These are phyloP conservation scores for Glycine tomentella DNA, from an alignment of 306 rosid species.

Conservation along the genomic window DNA sequence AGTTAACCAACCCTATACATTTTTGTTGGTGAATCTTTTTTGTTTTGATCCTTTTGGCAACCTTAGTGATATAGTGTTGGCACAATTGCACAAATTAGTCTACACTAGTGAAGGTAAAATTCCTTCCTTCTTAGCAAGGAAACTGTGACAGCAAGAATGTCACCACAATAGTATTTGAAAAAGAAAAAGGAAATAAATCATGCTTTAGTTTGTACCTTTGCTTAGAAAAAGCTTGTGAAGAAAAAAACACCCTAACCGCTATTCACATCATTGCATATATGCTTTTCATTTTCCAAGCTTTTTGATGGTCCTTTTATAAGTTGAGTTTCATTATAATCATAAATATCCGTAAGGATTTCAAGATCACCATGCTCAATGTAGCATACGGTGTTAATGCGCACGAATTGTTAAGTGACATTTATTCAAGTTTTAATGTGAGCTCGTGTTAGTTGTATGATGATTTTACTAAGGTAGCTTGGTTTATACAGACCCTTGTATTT, in stretches of 20 bases:
- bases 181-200: background rate
- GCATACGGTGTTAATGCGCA: slow-evolving; percentile 5
- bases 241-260: background rate
- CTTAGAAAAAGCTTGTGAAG: background rate
- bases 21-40: slow-evolving; percentile 37
- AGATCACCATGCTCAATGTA: background rate
- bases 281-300: background rate
- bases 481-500: background rate
- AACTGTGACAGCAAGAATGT: slow-evolving; percentile 39
- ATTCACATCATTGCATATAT: background rate
- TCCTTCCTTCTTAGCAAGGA: slow-evolving; percentile 22
- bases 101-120: background rate
- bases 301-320: background rate
- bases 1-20: slow-evolving; percentile 20
- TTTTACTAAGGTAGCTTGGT: background rate
- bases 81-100: slow-evolving; percentile 29
- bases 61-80: slow-evolving; percentile 23
- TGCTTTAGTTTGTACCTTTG: slow-evolving; percentile 23
- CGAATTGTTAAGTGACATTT: slow-evolving; percentile 12
- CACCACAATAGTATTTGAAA: background rate
- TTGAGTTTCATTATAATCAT: background rate
- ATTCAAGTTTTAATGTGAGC: background rate
- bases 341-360: slow-evolving; percentile 1
- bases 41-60: slow-evolving; percentile 23
- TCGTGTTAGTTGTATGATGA: background rate